These are phyloP conservation scores for Parasitella parasitica DNA, from an alignment of 371 early-diverging fungal species.

Conservation along the genomic window DNA sequence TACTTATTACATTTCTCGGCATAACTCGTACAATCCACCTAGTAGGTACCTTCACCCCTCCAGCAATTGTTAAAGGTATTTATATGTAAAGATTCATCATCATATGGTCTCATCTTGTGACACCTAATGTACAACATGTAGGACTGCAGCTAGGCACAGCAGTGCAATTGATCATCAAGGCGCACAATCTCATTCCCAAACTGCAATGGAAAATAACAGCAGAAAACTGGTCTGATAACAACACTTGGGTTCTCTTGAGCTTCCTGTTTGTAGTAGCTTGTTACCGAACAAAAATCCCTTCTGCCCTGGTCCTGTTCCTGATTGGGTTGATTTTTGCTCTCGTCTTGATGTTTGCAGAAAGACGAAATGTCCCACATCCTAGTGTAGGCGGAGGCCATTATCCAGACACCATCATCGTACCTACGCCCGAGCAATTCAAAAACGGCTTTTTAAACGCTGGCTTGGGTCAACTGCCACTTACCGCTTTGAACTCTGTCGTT, in stretches of 20 bases:
- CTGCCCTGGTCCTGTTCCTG: constrained; percentile 75
- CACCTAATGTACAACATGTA: constrained; percentile 6
- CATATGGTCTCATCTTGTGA: constrained; percentile 4
- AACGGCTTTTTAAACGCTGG: constrained; percentile 78
- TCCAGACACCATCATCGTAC: constrained; percentile 55
- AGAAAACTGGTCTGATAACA: constrained; percentile 75
- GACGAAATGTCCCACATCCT: constrained; percentile 32
- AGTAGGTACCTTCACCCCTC: constrained; percentile 73
- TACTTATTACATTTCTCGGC: constrained; percentile 68
- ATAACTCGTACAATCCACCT: constrained; percentile 71
- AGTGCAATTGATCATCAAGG: constrained; percentile 72
- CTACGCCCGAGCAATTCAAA: constrained; percentile 66
- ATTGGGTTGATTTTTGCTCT: constrained; percentile 74
- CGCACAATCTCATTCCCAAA: constrained; percentile 53
- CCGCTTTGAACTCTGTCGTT: constrained; percentile 83
- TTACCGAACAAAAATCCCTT: constrained; percentile 69
- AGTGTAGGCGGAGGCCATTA: constrained; percentile 58
- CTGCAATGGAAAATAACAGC: constrained; percentile 32
- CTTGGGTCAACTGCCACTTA: constrained; percentile 88
- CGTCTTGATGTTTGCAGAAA: constrained; percentile 42
- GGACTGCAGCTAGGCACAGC: constrained; percentile 87
- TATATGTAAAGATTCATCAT: neutral
- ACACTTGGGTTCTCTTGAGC: constrained; percentile 66
- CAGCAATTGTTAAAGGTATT: constrained; percentile 75
- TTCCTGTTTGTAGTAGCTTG: constrained; percentile 68